Evolutionary conservation across 148 eudicot species (phyloP).

Genomic region (Vaccinium myrtillus): DNA sequence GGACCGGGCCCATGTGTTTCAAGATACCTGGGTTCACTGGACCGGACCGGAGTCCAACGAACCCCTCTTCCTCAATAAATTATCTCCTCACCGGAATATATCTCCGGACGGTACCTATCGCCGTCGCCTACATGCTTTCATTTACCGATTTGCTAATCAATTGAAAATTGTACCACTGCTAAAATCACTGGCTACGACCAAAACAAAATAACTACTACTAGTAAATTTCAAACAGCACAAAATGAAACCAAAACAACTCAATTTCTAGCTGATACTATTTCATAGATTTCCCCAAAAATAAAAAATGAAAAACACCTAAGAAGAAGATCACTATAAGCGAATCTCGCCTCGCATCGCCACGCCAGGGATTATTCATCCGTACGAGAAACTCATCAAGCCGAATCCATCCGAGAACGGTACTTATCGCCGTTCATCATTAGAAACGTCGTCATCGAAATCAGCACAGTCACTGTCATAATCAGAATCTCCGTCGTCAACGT

Average conservation of each 20-base stretch:
- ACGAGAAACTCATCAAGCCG: neutral
- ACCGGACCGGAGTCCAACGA: no score
- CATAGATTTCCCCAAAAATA: neutral
- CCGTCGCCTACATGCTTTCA: no score
- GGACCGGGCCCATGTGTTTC: no score
- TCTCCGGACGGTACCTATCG: no score
- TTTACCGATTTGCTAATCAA: no score
- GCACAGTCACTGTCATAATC: neutral
- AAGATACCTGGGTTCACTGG: no score
- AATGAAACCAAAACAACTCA: neutral
- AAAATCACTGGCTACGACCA: neutral
- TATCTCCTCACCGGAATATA: no score
- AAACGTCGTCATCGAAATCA: neutral
- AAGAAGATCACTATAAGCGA: neutral
- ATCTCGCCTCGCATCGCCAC: neutral
- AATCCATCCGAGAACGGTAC: neutral
- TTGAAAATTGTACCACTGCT: neutral
- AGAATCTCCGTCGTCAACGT: neutral
- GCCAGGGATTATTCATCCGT: neutral
- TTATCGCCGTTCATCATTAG: neutral
- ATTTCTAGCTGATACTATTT: no score
- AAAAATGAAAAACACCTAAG: neutral
- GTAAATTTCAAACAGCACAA: neutral
- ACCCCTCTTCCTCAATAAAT: no score
- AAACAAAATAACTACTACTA: neutral